Conservation (phyloP, 2,329 filamentous ascomycete genomes). For the Pyrenophora teres region DNA sequence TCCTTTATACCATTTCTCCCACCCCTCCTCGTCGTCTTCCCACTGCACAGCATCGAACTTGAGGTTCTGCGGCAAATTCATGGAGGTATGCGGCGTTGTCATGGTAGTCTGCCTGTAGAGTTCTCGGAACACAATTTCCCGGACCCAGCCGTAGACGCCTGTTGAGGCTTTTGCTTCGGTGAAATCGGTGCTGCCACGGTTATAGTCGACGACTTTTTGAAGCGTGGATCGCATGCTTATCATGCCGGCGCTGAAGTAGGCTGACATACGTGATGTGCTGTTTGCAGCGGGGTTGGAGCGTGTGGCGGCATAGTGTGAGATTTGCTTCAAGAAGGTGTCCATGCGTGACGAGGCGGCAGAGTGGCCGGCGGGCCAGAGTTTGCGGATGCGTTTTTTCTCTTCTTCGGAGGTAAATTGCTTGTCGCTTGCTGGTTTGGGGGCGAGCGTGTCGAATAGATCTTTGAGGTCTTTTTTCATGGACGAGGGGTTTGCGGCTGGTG, state of each 20-base stretch:
- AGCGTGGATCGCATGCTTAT: slow-evolving; percentile 55
- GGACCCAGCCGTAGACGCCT: slow-evolving; percentile 54
- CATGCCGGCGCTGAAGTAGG: slow-evolving; percentile 54
- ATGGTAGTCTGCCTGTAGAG: slow-evolving; percentile 56
- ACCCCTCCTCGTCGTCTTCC: slow-evolving; percentile 57
- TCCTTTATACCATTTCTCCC: slow-evolving; percentile 56
- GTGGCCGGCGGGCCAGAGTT: slow-evolving; percentile 54
- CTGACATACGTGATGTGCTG: slow-evolving; percentile 49
- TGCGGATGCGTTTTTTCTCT: slow-evolving; percentile 48
- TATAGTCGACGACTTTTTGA: slow-evolving; percentile 48
- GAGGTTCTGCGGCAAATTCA: slow-evolving; percentile 58
- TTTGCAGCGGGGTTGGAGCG: slow-evolving; percentile 51
- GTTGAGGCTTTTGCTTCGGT: slow-evolving; percentile 43
- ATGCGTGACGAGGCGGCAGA: slow-evolving; percentile 50
- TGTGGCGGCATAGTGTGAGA: slow-evolving; percentile 48
- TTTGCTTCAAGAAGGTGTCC: slow-evolving; percentile 50
- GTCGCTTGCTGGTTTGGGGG: slow-evolving; percentile 47
- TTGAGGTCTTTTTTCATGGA: slow-evolving; percentile 35
- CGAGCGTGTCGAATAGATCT: slow-evolving; percentile 36
- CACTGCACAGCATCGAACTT: slow-evolving; percentile 58
- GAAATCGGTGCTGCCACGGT: slow-evolving; percentile 52
- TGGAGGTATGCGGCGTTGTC: slow-evolving; percentile 53
- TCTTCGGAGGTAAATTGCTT: slow-evolving; percentile 49
- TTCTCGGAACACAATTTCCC: slow-evolving; percentile 58
- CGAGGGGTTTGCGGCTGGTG: slow-evolving; percentile 48